A percentile compares a stretch with the other conserved stretches of the same genome.
Conservation (phyloP, 2,329 filamentous ascomycete species). For the Thielaviopsis punctulata region DNA sequence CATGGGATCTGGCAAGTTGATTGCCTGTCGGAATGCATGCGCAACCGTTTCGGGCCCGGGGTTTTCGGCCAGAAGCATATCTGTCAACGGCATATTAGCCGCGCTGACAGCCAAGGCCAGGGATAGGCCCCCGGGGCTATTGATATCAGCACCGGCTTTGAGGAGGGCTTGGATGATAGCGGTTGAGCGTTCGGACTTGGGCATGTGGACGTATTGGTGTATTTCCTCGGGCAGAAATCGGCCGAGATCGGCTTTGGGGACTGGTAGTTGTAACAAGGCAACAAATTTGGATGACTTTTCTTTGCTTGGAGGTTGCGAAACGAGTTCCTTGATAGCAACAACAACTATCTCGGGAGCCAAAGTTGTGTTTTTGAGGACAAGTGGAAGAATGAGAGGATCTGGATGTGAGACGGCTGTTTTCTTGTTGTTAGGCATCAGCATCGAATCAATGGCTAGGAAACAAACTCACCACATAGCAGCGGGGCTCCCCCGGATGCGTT, state of each 20-base stretch:
- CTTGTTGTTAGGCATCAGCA: slow-evolving; percentile 12
- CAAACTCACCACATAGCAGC: slow-evolving; percentile 21
- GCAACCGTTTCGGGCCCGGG: slow-evolving; percentile 29
- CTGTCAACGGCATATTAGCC: slow-evolving; percentile 27
- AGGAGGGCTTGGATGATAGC: slow-evolving; percentile 30
- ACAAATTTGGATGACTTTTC: slow-evolving; percentile 33
- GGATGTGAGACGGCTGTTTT: slow-evolving; percentile 24
- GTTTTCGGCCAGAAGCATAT: slow-evolving; percentile 27
- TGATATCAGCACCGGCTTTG: slow-evolving; percentile 35
- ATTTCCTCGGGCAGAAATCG: slow-evolving; percentile 34
- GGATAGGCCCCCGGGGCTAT: slow-evolving; percentile 32
- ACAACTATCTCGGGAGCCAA: slow-evolving; percentile 27
- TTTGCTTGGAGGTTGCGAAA: slow-evolving; percentile 25
- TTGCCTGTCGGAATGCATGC: slow-evolving; percentile 32
- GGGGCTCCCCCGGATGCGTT: slow-evolving; percentile 30
- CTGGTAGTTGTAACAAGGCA: slow-evolving; percentile 26
- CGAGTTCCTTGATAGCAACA: slow-evolving; percentile 26
- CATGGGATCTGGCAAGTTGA: slow-evolving; percentile 33
- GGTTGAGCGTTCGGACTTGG: slow-evolving; percentile 22
- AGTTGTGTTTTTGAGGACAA: slow-evolving; percentile 29
- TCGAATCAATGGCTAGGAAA: background rate
- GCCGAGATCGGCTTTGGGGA: slow-evolving; percentile 24
- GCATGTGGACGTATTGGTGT: slow-evolving; percentile 24
- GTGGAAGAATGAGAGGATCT: slow-evolving; percentile 31
- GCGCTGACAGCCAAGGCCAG: slow-evolving; percentile 33